These are phyloP conservation scores for Metschnikowia proteae DNA, from an alignment of 805 yeast species.

Conservation along the genomic window DNA sequence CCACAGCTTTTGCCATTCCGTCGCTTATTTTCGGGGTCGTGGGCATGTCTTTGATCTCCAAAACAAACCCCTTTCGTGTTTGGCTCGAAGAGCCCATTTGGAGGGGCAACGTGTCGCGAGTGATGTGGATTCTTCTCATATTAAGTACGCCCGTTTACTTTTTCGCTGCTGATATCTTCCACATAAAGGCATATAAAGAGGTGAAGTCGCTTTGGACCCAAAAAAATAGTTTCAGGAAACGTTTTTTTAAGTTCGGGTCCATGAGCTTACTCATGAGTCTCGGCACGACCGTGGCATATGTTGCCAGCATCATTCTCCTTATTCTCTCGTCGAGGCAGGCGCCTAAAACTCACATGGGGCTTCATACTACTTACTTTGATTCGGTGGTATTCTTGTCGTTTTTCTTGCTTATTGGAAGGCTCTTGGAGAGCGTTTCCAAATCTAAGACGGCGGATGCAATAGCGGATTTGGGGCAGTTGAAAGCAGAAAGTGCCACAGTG, in stretches of 20 bases:
- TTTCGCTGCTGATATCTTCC: slow-evolving; percentile 71
- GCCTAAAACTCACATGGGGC: slow-evolving; percentile 30
- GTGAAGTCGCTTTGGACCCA: slow-evolving; percentile 53
- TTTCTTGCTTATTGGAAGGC: slow-evolving; percentile 66
- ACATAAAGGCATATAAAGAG: slow-evolving; percentile 61
- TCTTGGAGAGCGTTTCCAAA: slow-evolving; percentile 64
- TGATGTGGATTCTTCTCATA: slow-evolving; percentile 61
- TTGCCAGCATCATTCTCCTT: slow-evolving; percentile 60
- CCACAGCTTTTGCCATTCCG: slow-evolving; percentile 57
- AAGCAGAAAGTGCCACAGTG: slow-evolving; percentile 48
- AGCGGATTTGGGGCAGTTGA: slow-evolving; percentile 47
- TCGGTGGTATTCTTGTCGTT: slow-evolving; percentile 74
- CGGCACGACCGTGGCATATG: slow-evolving; percentile 71
- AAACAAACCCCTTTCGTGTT: slow-evolving; percentile 35
- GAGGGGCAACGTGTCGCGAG: slow-evolving; percentile 58
- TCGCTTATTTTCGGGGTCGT: slow-evolving; percentile 66
- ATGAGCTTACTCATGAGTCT: slow-evolving; percentile 71
- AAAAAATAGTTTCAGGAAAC: slow-evolving; percentile 50
- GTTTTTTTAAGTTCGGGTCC: slow-evolving; percentile 69
- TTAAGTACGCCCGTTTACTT: slow-evolving; percentile 72
- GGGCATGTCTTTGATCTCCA: slow-evolving; percentile 59
- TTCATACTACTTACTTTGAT: slow-evolving; percentile 68
- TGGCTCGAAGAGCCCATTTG: slow-evolving; percentile 63
- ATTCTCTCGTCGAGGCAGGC: slow-evolving; percentile 39
- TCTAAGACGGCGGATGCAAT: slow-evolving; percentile 65